Evolutionary conservation across 257 asterid species (phyloP).

Genomic region (Solanum sejunctum): DNA sequence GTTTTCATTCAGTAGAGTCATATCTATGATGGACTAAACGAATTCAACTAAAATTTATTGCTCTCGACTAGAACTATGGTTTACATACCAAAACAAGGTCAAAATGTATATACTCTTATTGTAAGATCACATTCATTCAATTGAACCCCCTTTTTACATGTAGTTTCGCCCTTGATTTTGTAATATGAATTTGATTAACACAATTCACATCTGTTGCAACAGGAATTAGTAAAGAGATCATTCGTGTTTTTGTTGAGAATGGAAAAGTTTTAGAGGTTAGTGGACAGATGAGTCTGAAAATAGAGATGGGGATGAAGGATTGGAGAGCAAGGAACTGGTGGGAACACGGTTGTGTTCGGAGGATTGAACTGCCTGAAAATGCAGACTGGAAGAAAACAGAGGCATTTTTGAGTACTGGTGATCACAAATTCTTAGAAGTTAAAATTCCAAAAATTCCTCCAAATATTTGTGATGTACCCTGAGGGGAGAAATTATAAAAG

Average conservation of each 20-base stretch:
- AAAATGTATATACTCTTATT: background rate
- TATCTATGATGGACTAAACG: background rate
- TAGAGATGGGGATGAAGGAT: slow-evolving; percentile 17
- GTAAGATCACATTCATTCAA: background rate
- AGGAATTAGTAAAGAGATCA: slow-evolving; percentile 17
- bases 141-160: background rate
- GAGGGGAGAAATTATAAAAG: background rate
- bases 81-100: background rate
- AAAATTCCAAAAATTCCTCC: slow-evolving; percentile 30
- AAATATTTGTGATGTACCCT: background rate
- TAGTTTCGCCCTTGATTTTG: background rate
- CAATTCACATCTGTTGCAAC: background rate
- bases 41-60: background rate
- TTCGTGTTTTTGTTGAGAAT: slow-evolving; percentile 37
- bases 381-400: slow-evolving; percentile 47
- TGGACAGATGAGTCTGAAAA: slow-evolving; percentile 35
- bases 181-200: background rate
- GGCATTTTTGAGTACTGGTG: slow-evolving; percentile 33
- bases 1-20: background rate
- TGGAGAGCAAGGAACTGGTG: slow-evolving; percentile 67
- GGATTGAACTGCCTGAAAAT: slow-evolving; percentile 58
- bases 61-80: background rate
- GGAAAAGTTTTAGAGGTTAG: slow-evolving; percentile 61
- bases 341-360: slow-evolving; percentile 74
- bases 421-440: slow-evolving; percentile 27